phyloP scores from a whole-genome alignment of 371 early-diverging fungal genomes.

The Mortierella sp. region DNA sequence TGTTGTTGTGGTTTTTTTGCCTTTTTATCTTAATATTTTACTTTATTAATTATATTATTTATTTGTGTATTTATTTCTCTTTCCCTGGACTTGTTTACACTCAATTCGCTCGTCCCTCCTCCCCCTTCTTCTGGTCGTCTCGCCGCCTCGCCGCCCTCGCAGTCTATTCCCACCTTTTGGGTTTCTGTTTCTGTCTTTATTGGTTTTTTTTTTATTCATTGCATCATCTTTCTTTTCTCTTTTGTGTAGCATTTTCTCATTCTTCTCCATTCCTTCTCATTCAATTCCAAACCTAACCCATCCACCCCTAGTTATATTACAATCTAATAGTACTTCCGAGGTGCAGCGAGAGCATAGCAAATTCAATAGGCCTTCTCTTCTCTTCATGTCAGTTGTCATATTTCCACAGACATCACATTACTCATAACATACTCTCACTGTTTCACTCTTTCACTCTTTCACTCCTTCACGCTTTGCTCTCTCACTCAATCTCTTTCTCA shows the following conservation, averaged over 20 bases:
- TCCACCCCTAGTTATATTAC: too few relatives aligned
- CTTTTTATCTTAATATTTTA: too few relatives aligned
- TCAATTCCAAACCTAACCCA: too few relatives aligned
- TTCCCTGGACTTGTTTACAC: conserved; percentile 4
- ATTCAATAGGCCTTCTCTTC: neutral
- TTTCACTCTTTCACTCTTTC: neutral
- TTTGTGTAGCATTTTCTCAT: too few relatives aligned
- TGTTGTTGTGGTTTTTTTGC: too few relatives aligned
- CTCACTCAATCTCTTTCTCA: neutral
- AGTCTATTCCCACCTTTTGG: too few relatives aligned
- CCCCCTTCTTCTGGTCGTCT: neutral
- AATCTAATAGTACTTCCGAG: too few relatives aligned
- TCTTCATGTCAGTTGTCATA: neutral
- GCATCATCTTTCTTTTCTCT: too few relatives aligned
- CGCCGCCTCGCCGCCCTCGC: neutral
- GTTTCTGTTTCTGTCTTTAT: too few relatives aligned
- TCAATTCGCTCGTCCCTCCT: too few relatives aligned
- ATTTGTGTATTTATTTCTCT: neutral
- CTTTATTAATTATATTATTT: neutral
- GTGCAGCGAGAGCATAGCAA: neutral
- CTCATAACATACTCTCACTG: neutral
- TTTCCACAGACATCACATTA: neutral
- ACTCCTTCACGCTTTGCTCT: neutral
- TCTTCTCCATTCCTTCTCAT: too few relatives aligned
- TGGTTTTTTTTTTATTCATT: too few relatives aligned